phyloP scores from a whole-genome alignment of 2,329 filamentous ascomycete species.

The Didymella glomerata region DNA sequence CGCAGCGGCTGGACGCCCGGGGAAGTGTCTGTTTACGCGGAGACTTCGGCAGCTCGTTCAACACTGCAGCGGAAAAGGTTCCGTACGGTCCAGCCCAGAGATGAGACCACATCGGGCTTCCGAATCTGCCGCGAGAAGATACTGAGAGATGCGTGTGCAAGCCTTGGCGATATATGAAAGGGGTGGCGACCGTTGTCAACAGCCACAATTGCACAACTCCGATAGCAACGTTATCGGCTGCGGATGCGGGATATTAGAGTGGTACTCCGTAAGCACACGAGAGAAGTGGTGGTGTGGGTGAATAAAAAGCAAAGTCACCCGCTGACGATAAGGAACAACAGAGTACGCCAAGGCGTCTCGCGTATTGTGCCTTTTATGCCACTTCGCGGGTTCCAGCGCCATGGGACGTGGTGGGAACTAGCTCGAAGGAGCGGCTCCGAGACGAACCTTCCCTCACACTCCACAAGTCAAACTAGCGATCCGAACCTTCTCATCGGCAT shows the following conservation, averaged over 20 bases:
- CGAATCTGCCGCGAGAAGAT: not conserved
- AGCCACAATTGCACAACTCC: not conserved
- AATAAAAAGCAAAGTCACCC: constrained; percentile 6
- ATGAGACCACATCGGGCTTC: constrained; percentile 1
- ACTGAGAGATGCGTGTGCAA: not conserved
- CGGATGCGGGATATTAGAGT: not conserved
- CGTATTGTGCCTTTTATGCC: not conserved
- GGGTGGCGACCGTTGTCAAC: not conserved
- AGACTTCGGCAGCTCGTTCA: constrained; percentile 7
- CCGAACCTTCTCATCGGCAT: not conserved
- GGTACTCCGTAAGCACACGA: not conserved
- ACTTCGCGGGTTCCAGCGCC: constrained; percentile 1
- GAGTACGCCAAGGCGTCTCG: constrained; percentile 1
- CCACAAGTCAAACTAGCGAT: not conserved
- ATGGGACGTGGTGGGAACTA: constrained; percentile 1
- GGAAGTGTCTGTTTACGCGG: not conserved
- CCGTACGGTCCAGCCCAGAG: constrained; percentile 12
- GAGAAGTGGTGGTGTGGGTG: not conserved
- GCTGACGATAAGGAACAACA: constrained; percentile 9
- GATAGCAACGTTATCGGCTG: not conserved
- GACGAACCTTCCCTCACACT: constrained; percentile 3
- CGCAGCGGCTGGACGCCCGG: constrained; percentile 1
- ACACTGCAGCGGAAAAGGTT: constrained; percentile 4
- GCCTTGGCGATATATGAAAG: not conserved
- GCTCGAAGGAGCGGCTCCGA: constrained; percentile 2